These are phyloP conservation scores for Eucalyptus regnans DNA, from an alignment of 345 rosid species.

Conservation along the genomic window DNA sequence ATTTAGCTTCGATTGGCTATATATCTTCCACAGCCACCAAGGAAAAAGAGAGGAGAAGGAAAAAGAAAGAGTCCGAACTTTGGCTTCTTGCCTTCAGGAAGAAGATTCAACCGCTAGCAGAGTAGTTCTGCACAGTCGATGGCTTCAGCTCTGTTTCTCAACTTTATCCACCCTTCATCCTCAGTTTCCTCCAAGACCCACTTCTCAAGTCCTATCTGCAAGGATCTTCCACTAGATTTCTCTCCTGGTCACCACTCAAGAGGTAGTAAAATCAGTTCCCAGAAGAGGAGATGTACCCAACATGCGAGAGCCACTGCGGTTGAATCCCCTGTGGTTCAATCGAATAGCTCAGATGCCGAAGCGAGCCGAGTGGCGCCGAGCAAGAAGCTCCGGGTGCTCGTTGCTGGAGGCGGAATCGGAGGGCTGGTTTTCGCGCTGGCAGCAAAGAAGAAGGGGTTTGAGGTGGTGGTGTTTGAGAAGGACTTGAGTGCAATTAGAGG, in stretches of 20 bases:
- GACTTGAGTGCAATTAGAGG: constrained; percentile 92
- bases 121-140: background rate
- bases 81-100: background rate
- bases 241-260: constrained; percentile 12
- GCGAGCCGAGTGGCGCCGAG: background rate
- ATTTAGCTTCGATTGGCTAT: background rate
- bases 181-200: constrained; percentile 40
- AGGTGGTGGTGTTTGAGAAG: constrained; percentile 79
- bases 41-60: background rate
- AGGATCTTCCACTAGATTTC: constrained; percentile 19
- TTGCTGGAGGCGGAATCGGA: constrained; percentile 94
- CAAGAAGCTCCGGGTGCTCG: constrained; percentile 53
- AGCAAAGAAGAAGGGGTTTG: constrained; percentile 79
- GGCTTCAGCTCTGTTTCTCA: constrained; percentile 45
- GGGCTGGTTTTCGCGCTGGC: constrained; percentile 87
- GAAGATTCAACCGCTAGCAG: background rate
- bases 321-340: constrained; percentile 4
- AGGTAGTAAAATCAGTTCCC: constrained; percentile 4
- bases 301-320: constrained; percentile 33
- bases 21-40: background rate
- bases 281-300: constrained; percentile 3
- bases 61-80: background rate
- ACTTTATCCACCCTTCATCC: constrained; percentile 32
- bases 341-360: background rate
- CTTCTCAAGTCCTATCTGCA: constrained; percentile 16